Evolutionary conservation across 2,329 filamentous ascomycete species (phyloP).

Genomic region (Pseudogymnoascus sp.): DNA sequence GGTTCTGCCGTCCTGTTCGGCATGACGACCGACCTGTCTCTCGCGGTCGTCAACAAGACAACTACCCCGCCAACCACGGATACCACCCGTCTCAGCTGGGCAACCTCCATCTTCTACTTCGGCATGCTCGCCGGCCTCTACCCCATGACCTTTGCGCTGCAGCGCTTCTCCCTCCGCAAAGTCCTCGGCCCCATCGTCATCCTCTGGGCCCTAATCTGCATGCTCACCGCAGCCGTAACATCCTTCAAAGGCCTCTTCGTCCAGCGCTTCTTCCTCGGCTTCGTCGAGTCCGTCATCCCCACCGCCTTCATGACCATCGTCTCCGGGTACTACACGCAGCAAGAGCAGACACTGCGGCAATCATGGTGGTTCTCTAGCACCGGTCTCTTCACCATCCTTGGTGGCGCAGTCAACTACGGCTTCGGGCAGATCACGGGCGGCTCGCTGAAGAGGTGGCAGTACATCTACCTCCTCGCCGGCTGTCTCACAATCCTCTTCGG

Average conservation of each 20-base stretch:
- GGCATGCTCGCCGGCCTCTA: slow-evolving; percentile 68
- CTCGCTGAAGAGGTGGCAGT: slow-evolving; percentile 55
- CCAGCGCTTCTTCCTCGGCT: slow-evolving; percentile 55
- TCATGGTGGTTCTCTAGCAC: slow-evolving; percentile 58
- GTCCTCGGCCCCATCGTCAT: slow-evolving; percentile 56
- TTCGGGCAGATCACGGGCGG: slow-evolving; percentile 54
- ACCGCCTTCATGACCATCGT: slow-evolving; percentile 60
- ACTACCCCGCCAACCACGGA: slow-evolving; percentile 47
- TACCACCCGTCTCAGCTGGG: slow-evolving; percentile 64
- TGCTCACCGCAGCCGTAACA: slow-evolving; percentile 59
- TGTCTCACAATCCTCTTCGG: slow-evolving; percentile 57
- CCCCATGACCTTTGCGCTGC: slow-evolving; percentile 62
- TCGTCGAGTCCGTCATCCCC: slow-evolving; percentile 57
- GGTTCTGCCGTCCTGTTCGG: slow-evolving; percentile 61
- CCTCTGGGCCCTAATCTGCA: slow-evolving; percentile 59
- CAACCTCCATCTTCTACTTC: slow-evolving; percentile 73
- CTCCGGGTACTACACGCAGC: slow-evolving; percentile 54
- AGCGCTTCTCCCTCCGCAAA: slow-evolving; percentile 57
- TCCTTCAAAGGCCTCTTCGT: slow-evolving; percentile 55
- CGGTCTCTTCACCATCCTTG: slow-evolving; percentile 50
- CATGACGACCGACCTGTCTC: slow-evolving; percentile 60
- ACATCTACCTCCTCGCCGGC: slow-evolving; percentile 60
- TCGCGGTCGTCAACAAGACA: slow-evolving; percentile 44
- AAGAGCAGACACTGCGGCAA: slow-evolving; percentile 56
- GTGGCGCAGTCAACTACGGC: slow-evolving; percentile 56